Conservation (phyloP, 805 yeast genomes). For the Ogataea pilisensis region DNA sequence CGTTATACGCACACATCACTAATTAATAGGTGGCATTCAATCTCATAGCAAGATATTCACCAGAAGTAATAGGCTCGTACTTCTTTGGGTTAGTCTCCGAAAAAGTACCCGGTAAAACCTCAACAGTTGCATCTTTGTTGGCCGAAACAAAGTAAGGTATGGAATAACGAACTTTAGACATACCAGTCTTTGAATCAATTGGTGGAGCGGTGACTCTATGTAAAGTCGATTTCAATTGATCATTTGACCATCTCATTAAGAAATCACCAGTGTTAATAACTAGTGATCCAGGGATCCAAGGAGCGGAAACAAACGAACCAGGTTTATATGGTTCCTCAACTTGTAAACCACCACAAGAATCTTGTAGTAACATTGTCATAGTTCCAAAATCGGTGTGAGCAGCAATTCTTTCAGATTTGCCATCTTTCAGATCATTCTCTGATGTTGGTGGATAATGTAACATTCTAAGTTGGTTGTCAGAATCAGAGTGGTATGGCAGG, state of each 20-base stretch:
- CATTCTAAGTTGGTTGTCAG: conserved; percentile 29
- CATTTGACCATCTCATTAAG: conserved; percentile 36
- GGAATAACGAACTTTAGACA: conserved; percentile 24
- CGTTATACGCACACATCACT: too few relatives aligned
- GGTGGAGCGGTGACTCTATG: conserved; percentile 36
- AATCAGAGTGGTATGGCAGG: conserved; percentile 20
- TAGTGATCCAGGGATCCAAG: conserved; percentile 29
- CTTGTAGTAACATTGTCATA: conserved; percentile 34
- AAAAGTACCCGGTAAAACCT: conserved; percentile 21
- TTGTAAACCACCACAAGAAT: conserved; percentile 35
- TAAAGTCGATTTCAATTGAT: conserved; percentile 33
- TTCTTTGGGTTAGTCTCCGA: conserved; percentile 12
- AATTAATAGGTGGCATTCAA: conserved; percentile 20
- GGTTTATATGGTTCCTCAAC: conserved; percentile 30
- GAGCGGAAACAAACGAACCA: conserved; percentile 29
- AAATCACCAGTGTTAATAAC: conserved; percentile 39
- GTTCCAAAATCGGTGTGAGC: conserved; percentile 38
- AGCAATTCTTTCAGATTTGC: conserved; percentile 33
- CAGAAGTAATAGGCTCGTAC: conserved; percentile 20
- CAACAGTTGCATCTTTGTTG: conserved; percentile 13
- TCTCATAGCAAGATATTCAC: conserved; percentile 21
- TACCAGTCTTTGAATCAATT: conserved; percentile 10
- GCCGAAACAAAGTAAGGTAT: conserved; percentile 28
- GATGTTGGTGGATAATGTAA: conserved; percentile 32
- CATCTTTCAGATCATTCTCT: conserved; percentile 24